These are phyloP conservation scores for Cynanchum wilfordii DNA, from an alignment of 257 asterid genomes.

Conservation along the genomic window DNA sequence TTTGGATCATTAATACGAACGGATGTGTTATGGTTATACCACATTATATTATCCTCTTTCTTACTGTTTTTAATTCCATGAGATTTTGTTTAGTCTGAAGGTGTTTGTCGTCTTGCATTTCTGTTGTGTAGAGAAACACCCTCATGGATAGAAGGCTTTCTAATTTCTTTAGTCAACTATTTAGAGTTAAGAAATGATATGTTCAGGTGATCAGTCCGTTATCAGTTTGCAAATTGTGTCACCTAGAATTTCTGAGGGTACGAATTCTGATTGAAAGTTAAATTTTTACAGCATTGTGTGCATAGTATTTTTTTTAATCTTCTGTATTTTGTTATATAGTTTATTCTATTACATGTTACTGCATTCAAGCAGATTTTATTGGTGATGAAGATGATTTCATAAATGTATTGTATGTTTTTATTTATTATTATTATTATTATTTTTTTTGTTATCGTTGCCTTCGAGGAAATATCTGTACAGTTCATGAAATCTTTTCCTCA, in stretches of 20 bases:
- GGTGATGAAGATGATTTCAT: not conserved
- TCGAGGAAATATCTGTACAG: too few relatives aligned
- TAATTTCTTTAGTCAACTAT: not conserved
- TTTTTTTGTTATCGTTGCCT: too few relatives aligned
- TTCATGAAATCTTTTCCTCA: too few relatives aligned
- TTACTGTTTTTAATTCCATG: not conserved
- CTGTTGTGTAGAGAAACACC: not conserved
- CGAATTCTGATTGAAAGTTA: too few relatives aligned
- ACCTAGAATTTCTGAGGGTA: not conserved
- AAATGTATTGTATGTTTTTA: too few relatives aligned
- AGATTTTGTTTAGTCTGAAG: not conserved
- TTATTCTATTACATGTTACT: not conserved
- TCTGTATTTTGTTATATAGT: not conserved
- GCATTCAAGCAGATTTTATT: not conserved
- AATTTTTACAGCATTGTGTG: too few relatives aligned
- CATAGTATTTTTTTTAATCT: not conserved
- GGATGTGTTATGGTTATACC: not conserved
- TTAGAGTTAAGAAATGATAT: not conserved
- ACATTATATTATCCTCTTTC: too few relatives aligned
- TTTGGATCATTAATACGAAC: conserved; percentile 23
- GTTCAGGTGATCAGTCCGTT: not conserved
- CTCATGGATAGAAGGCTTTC: not conserved
- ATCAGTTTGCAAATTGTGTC: not conserved
- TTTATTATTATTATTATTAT: too few relatives aligned
- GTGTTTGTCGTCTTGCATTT: not conserved